These are phyloP conservation scores for Corymbia citriodora DNA, from an alignment of 441 rosid genomes.

Conservation along the genomic window DNA sequence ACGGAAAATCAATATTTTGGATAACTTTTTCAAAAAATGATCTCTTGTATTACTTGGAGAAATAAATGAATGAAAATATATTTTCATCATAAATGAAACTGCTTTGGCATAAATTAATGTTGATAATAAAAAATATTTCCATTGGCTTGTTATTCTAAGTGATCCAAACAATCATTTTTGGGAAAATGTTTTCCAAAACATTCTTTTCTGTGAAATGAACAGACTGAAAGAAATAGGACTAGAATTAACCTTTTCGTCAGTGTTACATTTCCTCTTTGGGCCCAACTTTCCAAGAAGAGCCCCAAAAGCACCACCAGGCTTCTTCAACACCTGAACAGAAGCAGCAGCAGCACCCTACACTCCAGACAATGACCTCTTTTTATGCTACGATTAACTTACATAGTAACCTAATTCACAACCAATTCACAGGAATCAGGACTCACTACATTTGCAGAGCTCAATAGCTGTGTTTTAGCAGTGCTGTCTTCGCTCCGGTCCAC, in stretches of 20 bases:
- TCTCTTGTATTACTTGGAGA: not conserved
- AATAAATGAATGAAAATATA: not conserved
- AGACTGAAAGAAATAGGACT: not conserved
- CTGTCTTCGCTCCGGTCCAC: conserved; percentile 19
- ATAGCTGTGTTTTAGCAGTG: not conserved
- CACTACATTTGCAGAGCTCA: conserved; percentile 27
- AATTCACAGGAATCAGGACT: conserved; percentile 5
- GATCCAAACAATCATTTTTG: not conserved
- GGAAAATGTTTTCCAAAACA: not conserved
- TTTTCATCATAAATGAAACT: not conserved
- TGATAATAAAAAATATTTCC: not conserved
- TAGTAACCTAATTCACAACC: not conserved
- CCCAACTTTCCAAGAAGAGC: conserved; percentile 42
- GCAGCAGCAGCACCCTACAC: conserved; percentile 49
- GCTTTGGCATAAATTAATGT: not conserved
- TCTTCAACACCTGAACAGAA: conserved; percentile 46
- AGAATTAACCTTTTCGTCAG: conserved; percentile 37
- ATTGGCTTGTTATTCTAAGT: not conserved
- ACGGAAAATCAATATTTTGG: not conserved
- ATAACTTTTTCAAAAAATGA: not conserved
- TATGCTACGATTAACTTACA: conserved; percentile 2
- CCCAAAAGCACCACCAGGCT: conserved; percentile 54
- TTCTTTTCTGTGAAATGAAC: not conserved
- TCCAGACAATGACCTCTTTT: conserved; percentile 1
- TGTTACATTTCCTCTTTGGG: conserved; percentile 38